Evolutionary conservation across 768 basidiomycete species (phyloP).

Genomic region (Glaciozyma antarctica): DNA sequence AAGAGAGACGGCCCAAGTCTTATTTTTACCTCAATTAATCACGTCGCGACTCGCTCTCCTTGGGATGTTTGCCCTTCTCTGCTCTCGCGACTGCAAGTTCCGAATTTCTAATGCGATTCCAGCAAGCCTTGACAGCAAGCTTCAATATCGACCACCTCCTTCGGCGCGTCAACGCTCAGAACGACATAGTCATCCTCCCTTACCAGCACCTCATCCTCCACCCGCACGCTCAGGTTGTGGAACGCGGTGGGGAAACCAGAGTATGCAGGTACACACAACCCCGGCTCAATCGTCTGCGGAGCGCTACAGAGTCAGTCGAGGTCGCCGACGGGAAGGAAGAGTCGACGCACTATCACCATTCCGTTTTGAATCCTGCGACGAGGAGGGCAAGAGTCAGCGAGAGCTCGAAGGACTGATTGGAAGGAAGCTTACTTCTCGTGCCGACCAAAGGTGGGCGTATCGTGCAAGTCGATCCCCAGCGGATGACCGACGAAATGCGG

Average conservation of each 20-base stretch:
- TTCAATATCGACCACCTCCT: slow-evolving; percentile 75
- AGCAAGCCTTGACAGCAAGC: slow-evolving; percentile 65
- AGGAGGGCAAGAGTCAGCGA: slow-evolving; percentile 2
- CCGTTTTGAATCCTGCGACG: slow-evolving; percentile 54
- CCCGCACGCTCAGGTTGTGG: slow-evolving; percentile 82
- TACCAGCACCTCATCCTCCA: slow-evolving; percentile 69
- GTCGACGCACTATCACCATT: slow-evolving; percentile 53
- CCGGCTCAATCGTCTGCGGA: slow-evolving; percentile 40
- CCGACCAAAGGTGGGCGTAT: slow-evolving; percentile 48
- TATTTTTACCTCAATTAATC: too few species aligned
- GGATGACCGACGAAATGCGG: slow-evolving; percentile 90
- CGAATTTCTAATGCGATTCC: slow-evolving; percentile 33
- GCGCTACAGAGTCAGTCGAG: background rate
- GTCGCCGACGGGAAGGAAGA: background rate
- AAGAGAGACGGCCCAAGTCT: background rate
- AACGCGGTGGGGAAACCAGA: slow-evolving; percentile 73
- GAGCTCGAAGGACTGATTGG: slow-evolving; percentile 11
- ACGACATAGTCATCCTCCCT: slow-evolving; percentile 49
- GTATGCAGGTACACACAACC: slow-evolving; percentile 77
- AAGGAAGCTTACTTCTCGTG: slow-evolving; percentile 37
- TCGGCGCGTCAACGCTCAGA: slow-evolving; percentile 63
- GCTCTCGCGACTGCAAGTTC: too few species aligned
- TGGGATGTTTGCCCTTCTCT: too few species aligned
- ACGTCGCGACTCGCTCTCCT: background rate
- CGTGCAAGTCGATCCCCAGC: slow-evolving; percentile 89